Conservation (phyloP, 371 early-diverging fungal genomes). For the Mucor velutinosus region DNA sequence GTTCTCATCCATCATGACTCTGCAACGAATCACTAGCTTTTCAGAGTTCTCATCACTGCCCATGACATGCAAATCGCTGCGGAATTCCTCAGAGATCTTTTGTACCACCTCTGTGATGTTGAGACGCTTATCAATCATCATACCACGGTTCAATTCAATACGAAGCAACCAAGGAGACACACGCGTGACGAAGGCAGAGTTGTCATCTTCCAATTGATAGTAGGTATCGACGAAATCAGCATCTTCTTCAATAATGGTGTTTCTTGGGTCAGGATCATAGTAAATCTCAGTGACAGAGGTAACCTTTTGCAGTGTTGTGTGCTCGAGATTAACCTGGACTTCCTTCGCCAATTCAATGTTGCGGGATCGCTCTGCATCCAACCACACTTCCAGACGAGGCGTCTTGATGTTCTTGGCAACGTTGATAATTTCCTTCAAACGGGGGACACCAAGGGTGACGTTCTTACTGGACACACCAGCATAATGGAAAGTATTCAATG, state of each 20-base stretch:
- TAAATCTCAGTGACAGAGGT: conserved; percentile 90
- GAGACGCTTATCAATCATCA: conserved; percentile 91
- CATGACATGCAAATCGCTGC: conserved; percentile 76
- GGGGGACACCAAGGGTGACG: conserved; percentile 99
- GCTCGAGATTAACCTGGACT: conserved; percentile 91
- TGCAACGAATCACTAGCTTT: conserved; percentile 88
- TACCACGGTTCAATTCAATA: conserved; percentile 85
- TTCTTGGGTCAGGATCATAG: conserved; percentile 95
- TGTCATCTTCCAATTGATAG: conserved; percentile 86
- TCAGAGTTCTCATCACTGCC: conserved; percentile 94
- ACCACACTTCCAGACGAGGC: conserved; percentile 89
- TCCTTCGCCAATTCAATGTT: conserved; percentile 89
- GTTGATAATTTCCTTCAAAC: conserved; percentile 99
- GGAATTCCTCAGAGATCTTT: conserved; percentile 78
- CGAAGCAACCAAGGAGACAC: conserved; percentile 97
- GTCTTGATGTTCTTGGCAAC: conserved; percentile 98
- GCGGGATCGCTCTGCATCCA: conserved; percentile 76
- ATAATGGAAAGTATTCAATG: conserved; percentile 99
- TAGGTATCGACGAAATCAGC: conserved; percentile 91
- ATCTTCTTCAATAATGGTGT: conserved; percentile 92
- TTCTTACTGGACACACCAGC: conserved; percentile 99
- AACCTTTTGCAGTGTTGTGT: conserved; percentile 88
- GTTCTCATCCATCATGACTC: conserved; percentile 75
- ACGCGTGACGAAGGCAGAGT: conserved; percentile 50
- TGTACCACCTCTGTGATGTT: conserved; percentile 79